Conservation (phyloP, 371 early-diverging fungal genomes). For the Haplosporangium sp. region DNA sequence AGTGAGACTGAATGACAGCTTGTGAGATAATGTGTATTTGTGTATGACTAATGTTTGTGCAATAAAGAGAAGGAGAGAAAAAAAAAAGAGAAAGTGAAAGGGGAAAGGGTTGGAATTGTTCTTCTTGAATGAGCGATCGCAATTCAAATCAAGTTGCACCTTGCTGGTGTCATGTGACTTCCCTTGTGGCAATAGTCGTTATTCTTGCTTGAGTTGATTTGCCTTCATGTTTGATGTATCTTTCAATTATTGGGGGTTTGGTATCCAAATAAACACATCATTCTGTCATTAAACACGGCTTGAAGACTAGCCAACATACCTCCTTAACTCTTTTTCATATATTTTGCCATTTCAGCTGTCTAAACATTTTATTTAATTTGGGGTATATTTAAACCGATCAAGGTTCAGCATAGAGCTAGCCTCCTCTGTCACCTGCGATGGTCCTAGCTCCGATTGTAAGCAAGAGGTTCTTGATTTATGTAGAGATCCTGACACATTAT, state of each 20-base stretch:
- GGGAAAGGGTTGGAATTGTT: neutral
- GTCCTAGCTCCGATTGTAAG: neutral
- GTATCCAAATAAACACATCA: no score
- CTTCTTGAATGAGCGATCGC: no score
- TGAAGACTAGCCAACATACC: no score
- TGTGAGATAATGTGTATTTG: neutral
- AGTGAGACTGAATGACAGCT: neutral
- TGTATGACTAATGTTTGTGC: neutral
- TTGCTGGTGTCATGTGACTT: no score
- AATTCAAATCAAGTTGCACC: no score
- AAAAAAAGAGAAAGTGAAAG: neutral
- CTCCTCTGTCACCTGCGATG: neutral
- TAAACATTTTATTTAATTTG: neutral
- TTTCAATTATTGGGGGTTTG: no score
- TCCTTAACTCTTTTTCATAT: no score
- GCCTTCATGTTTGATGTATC: no score
- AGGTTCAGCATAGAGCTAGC: conserved; percentile 17
- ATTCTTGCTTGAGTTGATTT: no score
- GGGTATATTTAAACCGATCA: conserved; percentile 47
- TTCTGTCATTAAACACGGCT: no score
- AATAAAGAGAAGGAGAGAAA: conserved; percentile 1
- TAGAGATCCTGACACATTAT: neutral
- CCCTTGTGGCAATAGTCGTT: no score
- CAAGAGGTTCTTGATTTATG: neutral
- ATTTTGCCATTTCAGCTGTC: neutral